phyloP scores from a whole-genome alignment of 2,329 filamentous ascomycete species.

The Apiospora hydei region DNA sequence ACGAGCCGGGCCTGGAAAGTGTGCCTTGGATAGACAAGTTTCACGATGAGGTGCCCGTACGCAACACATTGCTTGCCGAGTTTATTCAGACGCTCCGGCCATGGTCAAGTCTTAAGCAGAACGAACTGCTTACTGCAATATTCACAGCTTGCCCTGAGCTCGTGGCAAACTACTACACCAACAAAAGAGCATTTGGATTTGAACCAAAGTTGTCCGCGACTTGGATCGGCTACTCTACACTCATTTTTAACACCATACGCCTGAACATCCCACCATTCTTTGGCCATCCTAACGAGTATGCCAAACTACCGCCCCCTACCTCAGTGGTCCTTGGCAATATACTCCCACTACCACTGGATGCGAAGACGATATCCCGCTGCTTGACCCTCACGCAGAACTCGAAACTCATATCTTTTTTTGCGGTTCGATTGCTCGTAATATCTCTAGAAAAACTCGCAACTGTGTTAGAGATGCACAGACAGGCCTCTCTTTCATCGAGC shows the following conservation, averaged over 20 bases:
- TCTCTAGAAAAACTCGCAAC: constrained; percentile 79
- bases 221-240: constrained; percentile 93
- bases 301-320: constrained; percentile 76
- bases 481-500: constrained; percentile 49
- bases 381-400: constrained; percentile 71
- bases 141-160: constrained; percentile 86
- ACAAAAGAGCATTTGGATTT: constrained; percentile 81
- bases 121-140: constrained; percentile 80
- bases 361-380: constrained; percentile 81
- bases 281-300: constrained; percentile 69
- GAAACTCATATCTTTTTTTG: constrained; percentile 84
- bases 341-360: constrained; percentile 80
- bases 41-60: constrained; percentile 71
- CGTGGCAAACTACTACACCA: constrained; percentile 84
- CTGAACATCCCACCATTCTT: constrained; percentile 76
- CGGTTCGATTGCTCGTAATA: constrained; percentile 78
- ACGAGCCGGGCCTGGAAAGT: constrained; percentile 72
- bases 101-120: constrained; percentile 82
- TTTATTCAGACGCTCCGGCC: constrained; percentile 83
- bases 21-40: constrained; percentile 75
- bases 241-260: constrained; percentile 82
- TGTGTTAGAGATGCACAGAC: constrained; percentile 68
- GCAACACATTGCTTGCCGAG: constrained; percentile 80
- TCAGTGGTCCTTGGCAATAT: constrained; percentile 85
- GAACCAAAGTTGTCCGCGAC: constrained; percentile 92